Conservation (phyloP, 1,284 basidiomycete genomes). For the Cryptococcus depauperatus region DNA sequence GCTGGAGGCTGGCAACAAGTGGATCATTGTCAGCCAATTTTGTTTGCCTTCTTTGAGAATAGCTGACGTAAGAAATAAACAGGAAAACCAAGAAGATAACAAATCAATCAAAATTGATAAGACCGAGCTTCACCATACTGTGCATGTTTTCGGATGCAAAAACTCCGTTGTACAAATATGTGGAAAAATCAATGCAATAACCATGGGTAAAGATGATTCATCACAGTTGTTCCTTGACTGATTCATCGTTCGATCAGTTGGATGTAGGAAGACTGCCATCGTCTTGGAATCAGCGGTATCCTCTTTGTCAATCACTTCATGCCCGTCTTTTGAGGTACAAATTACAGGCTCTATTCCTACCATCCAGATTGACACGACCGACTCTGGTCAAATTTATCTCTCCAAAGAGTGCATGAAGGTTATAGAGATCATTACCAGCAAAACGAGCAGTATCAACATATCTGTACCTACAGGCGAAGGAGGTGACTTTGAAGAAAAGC, state of each 20-base stretch:
- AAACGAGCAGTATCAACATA: slow-evolving; percentile 91
- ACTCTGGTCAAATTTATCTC: slow-evolving; percentile 91
- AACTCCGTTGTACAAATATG: slow-evolving; percentile 76
- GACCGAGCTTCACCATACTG: slow-evolving; percentile 70
- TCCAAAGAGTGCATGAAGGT: slow-evolving; percentile 65
- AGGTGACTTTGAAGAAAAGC: slow-evolving; percentile 81
- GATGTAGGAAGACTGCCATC: slow-evolving; percentile 81
- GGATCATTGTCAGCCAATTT: slow-evolving; percentile 69
- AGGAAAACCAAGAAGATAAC: slow-evolving; percentile 94
- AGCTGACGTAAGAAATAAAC: slow-evolving; percentile 3
- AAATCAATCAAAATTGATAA: slow-evolving; percentile 64
- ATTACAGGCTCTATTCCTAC: slow-evolving; percentile 85
- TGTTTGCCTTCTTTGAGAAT: neutral
- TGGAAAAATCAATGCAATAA: slow-evolving; percentile 94
- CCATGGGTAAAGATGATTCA: slow-evolving; percentile 57
- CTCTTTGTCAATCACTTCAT: slow-evolving; percentile 75
- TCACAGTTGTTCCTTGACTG: neutral
- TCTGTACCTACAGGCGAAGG: slow-evolving; percentile 74
- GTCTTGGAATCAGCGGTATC: slow-evolving; percentile 89
- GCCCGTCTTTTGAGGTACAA: slow-evolving; percentile 87
- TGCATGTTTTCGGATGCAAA: slow-evolving; percentile 90
- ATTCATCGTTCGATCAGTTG: slow-evolving; percentile 51
- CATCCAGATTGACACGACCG: slow-evolving; percentile 86
- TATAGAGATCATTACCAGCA: slow-evolving; percentile 86
- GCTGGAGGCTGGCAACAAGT: slow-evolving; percentile 80